Conservation (phyloP, 2,329 filamentous ascomycete species). For the Pseudogymnoascus sp. region DNA sequence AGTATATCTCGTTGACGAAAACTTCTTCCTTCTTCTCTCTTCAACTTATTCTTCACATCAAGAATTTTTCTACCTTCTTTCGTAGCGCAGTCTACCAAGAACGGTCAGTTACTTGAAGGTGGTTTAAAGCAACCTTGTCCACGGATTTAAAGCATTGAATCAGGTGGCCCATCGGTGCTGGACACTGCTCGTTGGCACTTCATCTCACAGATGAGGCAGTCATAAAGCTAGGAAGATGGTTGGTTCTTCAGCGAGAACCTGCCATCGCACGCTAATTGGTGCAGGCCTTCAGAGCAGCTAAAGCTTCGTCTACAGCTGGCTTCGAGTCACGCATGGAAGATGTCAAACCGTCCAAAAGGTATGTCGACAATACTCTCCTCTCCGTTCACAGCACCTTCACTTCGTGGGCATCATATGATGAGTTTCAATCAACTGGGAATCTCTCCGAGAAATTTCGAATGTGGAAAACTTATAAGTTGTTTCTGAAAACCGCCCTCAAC, state of each 20-base stretch:
- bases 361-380: slow-evolving; percentile 34
- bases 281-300: slow-evolving; percentile 26
- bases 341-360: slow-evolving; percentile 85
- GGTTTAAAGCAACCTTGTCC: background rate
- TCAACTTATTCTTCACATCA: slow-evolving; percentile 3
- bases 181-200: background rate
- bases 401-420: slow-evolving; percentile 51
- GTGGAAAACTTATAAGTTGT: slow-evolving; percentile 85
- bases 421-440: slow-evolving; percentile 95
- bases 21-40: slow-evolving; percentile 2
- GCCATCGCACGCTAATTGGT: slow-evolving; percentile 1
- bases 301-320: slow-evolving; percentile 62
- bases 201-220: background rate
- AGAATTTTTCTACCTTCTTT: slow-evolving; percentile 7
- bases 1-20: slow-evolving; percentile 6
- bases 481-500: slow-evolving; percentile 43
- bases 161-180: slow-evolving; percentile 7
- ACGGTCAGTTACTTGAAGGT: slow-evolving; percentile 2
- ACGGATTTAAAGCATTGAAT: slow-evolving; percentile 7
- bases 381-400: slow-evolving; percentile 13
- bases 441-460: slow-evolving; percentile 87
- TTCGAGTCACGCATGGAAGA: slow-evolving; percentile 80
- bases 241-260: slow-evolving; percentile 10
- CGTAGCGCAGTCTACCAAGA: slow-evolving; percentile 7
- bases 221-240: slow-evolving; percentile 8